Evolutionary conservation across 1,284 basidiomycete genomes (phyloP).

Genomic region (Amylostereum areolatum): DNA sequence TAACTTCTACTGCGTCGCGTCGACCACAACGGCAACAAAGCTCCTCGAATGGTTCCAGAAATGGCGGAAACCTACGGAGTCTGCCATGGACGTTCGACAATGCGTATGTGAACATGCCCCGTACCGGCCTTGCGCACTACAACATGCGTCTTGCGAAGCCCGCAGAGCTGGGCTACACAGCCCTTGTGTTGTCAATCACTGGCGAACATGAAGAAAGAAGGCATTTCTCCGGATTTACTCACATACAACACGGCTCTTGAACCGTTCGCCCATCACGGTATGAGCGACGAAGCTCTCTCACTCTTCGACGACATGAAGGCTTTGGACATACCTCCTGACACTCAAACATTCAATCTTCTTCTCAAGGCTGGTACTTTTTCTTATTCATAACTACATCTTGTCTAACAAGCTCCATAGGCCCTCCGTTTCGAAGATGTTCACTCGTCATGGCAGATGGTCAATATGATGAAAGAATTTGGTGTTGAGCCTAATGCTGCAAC

Average conservation of each 20-base stretch:
- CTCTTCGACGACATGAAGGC: slow-evolving; percentile 68
- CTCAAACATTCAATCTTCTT: slow-evolving; percentile 58
- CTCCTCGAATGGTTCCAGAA: too few relatives aligned
- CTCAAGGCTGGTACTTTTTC: slow-evolving; percentile 41
- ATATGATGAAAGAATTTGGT: slow-evolving; percentile 41
- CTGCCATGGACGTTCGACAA: slow-evolving; percentile 6
- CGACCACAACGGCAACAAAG: too few relatives aligned
- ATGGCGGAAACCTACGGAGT: not conserved
- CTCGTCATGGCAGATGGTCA: slow-evolving; percentile 25
- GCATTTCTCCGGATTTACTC: slow-evolving; percentile 41
- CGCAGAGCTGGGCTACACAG: slow-evolving; percentile 6
- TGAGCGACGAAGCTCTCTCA: slow-evolving; percentile 54
- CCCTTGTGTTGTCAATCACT: slow-evolving; percentile 14
- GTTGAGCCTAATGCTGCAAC: slow-evolving; percentile 46
- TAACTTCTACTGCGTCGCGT: too few relatives aligned
- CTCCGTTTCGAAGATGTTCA: not conserved
- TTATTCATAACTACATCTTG: not conserved
- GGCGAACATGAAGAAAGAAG: slow-evolving; percentile 50
- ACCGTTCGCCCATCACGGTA: slow-evolving; percentile 34
- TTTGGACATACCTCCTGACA: slow-evolving; percentile 49
- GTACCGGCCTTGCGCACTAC: slow-evolving; percentile 5
- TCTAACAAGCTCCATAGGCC: not conserved
- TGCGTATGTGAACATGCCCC: not conserved
- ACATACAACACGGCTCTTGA: slow-evolving; percentile 54
- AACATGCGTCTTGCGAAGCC: slow-evolving; percentile 14